phyloP scores from a whole-genome alignment of 768 basidiomycete species.

The Mycena vulgaris region DNA sequence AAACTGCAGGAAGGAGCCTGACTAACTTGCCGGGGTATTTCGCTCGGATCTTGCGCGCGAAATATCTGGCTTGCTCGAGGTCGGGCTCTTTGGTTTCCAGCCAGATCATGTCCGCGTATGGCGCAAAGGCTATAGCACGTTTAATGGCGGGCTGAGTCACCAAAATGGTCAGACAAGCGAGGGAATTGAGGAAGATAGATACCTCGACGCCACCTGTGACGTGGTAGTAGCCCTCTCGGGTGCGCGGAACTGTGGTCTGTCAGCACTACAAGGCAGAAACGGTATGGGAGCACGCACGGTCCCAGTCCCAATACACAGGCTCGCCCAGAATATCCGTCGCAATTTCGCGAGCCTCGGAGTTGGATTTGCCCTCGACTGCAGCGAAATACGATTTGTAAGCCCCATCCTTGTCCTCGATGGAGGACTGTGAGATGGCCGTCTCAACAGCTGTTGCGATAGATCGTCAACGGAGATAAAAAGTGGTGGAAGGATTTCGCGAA shows the following conservation, averaged over 20 bases:
- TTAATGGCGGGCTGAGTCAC: slow-evolving; percentile 77
- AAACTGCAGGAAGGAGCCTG: not conserved
- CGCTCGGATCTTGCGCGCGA: slow-evolving; percentile 82
- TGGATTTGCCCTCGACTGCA: slow-evolving; percentile 76
- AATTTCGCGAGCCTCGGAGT: slow-evolving; percentile 76
- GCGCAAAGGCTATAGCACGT: slow-evolving; percentile 84
- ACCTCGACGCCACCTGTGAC: slow-evolving; percentile 86
- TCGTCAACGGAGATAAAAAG: not conserved
- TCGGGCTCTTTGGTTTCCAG: slow-evolving; percentile 94
- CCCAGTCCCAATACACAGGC: slow-evolving; percentile 91
- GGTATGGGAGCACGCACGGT: slow-evolving; percentile 65
- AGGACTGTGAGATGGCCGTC: slow-evolving; percentile 67
- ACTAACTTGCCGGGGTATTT: slow-evolving; percentile 80
- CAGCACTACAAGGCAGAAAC: slow-evolving; percentile 6
- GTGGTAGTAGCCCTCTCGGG: slow-evolving; percentile 93
- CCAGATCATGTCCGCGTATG: slow-evolving; percentile 93
- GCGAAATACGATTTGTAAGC: slow-evolving; percentile 72
- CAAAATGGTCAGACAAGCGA: slow-evolving; percentile 13
- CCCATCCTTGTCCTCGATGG: slow-evolving; percentile 66
- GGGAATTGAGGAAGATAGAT: not conserved
- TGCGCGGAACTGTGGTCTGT: slow-evolving; percentile 76
- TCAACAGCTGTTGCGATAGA: slow-evolving; percentile 65
- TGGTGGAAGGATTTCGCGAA: slow-evolving; percentile 39
- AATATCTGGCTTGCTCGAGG: slow-evolving; percentile 82
- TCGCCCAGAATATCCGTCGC: slow-evolving; percentile 83